Evolutionary conservation across 2,329 filamentous ascomycete species (phyloP).

Genomic region (Dendryphion nanum): DNA sequence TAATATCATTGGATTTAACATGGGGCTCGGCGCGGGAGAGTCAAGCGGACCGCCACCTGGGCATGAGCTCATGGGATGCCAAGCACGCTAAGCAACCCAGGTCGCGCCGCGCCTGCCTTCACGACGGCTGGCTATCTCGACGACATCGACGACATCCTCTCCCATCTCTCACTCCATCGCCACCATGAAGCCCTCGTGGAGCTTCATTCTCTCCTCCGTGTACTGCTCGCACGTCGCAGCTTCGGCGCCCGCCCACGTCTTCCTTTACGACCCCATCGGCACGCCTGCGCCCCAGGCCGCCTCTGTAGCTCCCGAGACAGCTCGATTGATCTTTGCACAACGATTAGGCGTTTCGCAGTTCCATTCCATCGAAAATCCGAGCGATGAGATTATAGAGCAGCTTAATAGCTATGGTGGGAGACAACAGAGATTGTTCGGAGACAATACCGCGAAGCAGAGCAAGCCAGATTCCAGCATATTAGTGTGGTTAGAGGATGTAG

Average conservation of each 20-base stretch:
- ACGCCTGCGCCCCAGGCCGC: constrained; percentile 14
- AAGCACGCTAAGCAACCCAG: no score
- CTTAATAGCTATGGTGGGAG: constrained; percentile 48
- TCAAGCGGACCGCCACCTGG: no score
- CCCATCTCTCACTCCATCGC: constrained; percentile 18
- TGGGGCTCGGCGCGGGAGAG: no score
- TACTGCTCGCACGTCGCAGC: constrained; percentile 32
- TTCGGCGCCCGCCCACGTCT: constrained; percentile 35
- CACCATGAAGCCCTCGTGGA: constrained; percentile 47
- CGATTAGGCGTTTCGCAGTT: constrained; percentile 51
- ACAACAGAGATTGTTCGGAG: constrained; percentile 41
- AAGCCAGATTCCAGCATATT: constrained; percentile 26
- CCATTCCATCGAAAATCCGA: constrained; percentile 43
- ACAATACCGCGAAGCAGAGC: constrained; percentile 15
- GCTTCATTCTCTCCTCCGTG: constrained; percentile 41
- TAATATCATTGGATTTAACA: no score
- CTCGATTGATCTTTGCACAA: constrained; percentile 52
- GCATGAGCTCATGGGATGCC: background rate
- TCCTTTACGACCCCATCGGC: constrained; percentile 31
- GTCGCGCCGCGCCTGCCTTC: background rate
- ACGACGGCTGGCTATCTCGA: constrained; percentile 11
- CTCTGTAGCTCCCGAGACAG: constrained; percentile 41
- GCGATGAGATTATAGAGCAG: constrained; percentile 42
- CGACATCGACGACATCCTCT: constrained; percentile 14
- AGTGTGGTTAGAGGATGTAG: constrained; percentile 42